phyloP scores from a whole-genome alignment of 495 filamentous ascomycete species.

The Aspergillus homomorphus region DNA sequence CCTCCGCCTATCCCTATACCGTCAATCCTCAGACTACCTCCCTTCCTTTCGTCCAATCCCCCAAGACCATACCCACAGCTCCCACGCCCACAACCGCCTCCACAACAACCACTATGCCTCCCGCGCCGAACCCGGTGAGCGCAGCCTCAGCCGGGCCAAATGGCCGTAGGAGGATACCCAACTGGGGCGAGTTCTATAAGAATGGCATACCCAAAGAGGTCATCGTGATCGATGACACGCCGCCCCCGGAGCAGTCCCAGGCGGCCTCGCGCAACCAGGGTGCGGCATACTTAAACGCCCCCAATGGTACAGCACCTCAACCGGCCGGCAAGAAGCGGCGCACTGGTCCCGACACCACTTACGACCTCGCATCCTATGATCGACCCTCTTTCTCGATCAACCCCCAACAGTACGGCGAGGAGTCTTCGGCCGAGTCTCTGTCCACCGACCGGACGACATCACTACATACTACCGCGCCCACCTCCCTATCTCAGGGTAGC shows the following conservation, averaged over 20 bases:
- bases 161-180: slow-evolving; percentile 59
- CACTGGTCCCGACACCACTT: slow-evolving; percentile 58
- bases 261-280: slow-evolving; percentile 28
- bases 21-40: slow-evolving; percentile 44
- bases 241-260: slow-evolving; percentile 57
- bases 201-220: slow-evolving; percentile 91
- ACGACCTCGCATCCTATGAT: slow-evolving; percentile 62
- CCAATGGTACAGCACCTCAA: slow-evolving; percentile 38
- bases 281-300: slow-evolving; percentile 19
- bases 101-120: slow-evolving; percentile 28
- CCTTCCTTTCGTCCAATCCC: slow-evolving; percentile 36
- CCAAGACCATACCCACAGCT: slow-evolving; percentile 30
- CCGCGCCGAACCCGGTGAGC: slow-evolving; percentile 25
- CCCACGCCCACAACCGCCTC: slow-evolving; percentile 36
- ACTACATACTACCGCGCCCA: slow-evolving; percentile 83
- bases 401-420: slow-evolving; percentile 60
- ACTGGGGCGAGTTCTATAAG: slow-evolving; percentile 90
- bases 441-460: slow-evolving; percentile 88
- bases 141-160: slow-evolving; percentile 47
- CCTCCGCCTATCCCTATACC: slow-evolving; percentile 47
- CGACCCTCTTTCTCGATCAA: slow-evolving; percentile 66
- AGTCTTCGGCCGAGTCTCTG: slow-evolving; percentile 65
- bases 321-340: slow-evolving; percentile 64
- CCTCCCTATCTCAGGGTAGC: slow-evolving; percentile 76
- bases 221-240: slow-evolving; percentile 93